phyloP scores from a whole-genome alignment of 106 monocot genomes.

The Apostasia ramifera region DNA sequence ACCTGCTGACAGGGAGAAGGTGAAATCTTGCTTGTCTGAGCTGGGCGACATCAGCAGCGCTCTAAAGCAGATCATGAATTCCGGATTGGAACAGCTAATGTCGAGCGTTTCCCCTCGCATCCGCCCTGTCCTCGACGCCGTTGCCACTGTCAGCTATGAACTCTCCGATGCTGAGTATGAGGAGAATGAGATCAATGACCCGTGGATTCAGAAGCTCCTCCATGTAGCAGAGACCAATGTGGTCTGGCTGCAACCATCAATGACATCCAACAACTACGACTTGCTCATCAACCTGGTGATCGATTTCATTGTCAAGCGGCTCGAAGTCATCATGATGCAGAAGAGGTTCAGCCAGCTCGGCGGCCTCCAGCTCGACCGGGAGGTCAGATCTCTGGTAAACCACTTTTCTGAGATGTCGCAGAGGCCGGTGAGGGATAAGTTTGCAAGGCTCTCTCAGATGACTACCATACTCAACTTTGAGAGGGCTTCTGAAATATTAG shows the following conservation, averaged over 20 bases:
- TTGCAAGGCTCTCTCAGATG: constrained; percentile 89
- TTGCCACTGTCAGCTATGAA: constrained; percentile 86
- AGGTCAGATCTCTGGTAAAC: constrained; percentile 82
- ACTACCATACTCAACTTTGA: constrained; percentile 85
- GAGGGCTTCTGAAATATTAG: constrained; percentile 88
- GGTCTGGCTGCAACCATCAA: constrained; percentile 64
- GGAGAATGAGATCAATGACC: constrained; percentile 94
- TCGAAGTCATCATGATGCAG: constrained; percentile 98
- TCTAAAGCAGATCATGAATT: constrained; percentile 50
- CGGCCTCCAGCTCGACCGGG: constrained; percentile 90
- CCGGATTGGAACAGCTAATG: constrained; percentile 74
- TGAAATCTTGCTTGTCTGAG: constrained; percentile 87
- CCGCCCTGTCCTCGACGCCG: constrained; percentile 79
- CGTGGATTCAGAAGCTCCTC: constrained; percentile 91
- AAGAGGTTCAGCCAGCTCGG: constrained; percentile 93
- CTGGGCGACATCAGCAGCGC: constrained; percentile 65
- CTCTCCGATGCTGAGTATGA: constrained; percentile 83
- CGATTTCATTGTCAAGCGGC: constrained; percentile 88
- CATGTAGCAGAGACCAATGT: constrained; percentile 59
- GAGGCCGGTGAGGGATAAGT: constrained; percentile 88
- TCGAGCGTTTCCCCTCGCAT: constrained; percentile 62
- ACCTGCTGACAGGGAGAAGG: constrained; percentile 73
- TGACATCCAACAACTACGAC: constrained; percentile 81
- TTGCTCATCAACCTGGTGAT: constrained; percentile 70
- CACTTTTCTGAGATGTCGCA: constrained; percentile 91